Evolutionary conservation across 306 rosid species (phyloP).

Genomic region (Comarum palustre): DNA sequence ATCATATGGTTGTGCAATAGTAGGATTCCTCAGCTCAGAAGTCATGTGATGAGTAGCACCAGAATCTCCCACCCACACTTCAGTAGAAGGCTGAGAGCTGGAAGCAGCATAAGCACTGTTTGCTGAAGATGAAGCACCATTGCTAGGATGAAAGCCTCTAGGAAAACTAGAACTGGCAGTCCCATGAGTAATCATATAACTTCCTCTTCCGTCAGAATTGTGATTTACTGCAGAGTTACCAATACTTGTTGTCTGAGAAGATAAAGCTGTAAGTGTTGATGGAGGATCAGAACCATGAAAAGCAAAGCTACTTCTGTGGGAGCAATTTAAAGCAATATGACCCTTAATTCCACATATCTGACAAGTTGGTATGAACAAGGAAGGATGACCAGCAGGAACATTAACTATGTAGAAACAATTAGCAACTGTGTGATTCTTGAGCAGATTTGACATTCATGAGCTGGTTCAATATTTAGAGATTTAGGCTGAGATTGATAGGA

Average conservation of each 20-base stretch:
- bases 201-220: too few species aligned
- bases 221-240: background rate
- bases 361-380: background rate
- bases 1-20: background rate
- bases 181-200: too few species aligned
- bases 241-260: background rate
- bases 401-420: too few species aligned
- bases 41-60: background rate
- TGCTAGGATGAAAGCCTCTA: background rate
- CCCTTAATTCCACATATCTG: background rate
- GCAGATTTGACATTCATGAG: background rate
- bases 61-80: background rate
- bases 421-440: background rate
- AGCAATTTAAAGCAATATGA: background rate
- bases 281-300: background rate
- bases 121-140: background rate
- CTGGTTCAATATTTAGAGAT: background rate
- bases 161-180: background rate
- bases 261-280: background rate
- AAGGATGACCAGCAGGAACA: background rate
- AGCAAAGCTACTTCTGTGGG: background rate
- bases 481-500: too few species aligned
- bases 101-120: background rate
- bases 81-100: background rate
- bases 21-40: background rate